Evolutionary conservation across 2,329 filamentous ascomycete genomes (phyloP), one percentile per base, ranked within the genome.

Genomic region (Hymenoscyphus fructigenus): DNA sequence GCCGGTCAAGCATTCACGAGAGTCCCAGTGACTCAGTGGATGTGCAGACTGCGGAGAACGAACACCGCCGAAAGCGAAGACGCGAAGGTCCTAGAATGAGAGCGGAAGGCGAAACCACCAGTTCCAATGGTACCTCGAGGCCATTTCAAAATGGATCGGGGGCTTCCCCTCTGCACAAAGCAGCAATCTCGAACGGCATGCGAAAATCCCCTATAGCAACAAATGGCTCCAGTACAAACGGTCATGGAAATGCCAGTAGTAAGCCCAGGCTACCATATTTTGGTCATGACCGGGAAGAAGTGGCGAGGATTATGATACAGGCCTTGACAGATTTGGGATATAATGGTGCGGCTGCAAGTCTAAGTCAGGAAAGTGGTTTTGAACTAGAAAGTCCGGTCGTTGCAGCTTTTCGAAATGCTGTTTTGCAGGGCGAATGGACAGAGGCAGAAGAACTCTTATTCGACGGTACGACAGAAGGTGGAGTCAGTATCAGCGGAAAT

Each of bases 301-400:
- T 98, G 56, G 96, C 94, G 5, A 85, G 95, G 62, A 90, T 98
- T 68, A 79, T 99, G 72, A 95, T 99, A 73, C 95, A 99, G 78
- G 91, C 93, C 41, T 80, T 99, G 69, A 86, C 88, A 28, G 94
- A 97, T 76, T 84, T 99, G 80, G 95, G 95, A 2, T 97, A 98
- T 75, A 83, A 88, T 65, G 82, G 83, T 14, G 91, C 94, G 14
- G 94, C 95, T 28, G 83, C 86, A 56, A 87, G 84, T 66, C 81
- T 99, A 64, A 90, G 87, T 73, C 83, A 85, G 66, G 91, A 96
- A 77, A 98, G 94, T 74, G 93, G 93, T 0, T 96, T 86, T 75
- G 87, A 94, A 75, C 81, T 99, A 65, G 95, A 99, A 78, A 95
- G 88, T 66, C 86, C 89, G 1, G 90, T 91, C 0, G 94, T 97